Evolutionary conservation across 148 eudicot genomes (phyloP).

Genomic region (Chenopodium suecicum): DNA sequence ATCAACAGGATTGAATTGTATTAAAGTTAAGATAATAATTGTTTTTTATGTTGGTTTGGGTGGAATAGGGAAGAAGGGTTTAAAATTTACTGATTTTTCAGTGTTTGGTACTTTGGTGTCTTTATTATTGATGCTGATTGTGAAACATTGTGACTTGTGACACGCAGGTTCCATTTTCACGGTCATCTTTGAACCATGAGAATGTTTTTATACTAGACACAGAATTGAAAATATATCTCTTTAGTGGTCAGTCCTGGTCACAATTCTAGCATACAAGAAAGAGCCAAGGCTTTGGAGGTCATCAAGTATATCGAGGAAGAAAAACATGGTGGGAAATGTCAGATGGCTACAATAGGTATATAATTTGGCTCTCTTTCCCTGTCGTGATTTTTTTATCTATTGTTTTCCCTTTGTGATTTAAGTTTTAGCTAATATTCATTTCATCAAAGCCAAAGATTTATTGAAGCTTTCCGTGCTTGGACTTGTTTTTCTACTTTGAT

Average conservation of each 20-base stretch:
- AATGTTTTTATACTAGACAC: constrained; percentile 75
- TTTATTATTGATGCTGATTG: not conserved
- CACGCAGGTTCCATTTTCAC: constrained; percentile 63
- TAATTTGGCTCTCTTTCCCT: not conserved
- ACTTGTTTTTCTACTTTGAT: not conserved
- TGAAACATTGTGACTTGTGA: constrained; percentile 4
- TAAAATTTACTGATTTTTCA: not conserved
- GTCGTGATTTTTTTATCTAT: not conserved
- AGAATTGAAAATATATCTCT: constrained; percentile 65
- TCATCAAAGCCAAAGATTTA: not conserved
- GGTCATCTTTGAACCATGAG: constrained; percentile 73
- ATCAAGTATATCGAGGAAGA: constrained; percentile 77
- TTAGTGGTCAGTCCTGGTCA: constrained; percentile 77
- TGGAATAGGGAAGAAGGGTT: not conserved
- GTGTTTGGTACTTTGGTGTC: not conserved
- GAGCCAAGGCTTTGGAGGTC: constrained; percentile 85
- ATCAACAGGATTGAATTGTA: not conserved
- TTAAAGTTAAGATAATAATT: not conserved
- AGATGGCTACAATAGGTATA: constrained; percentile 62
- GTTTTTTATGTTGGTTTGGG: not conserved
- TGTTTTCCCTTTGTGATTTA: not conserved
- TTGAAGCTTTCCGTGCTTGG: not conserved
- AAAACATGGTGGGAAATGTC: constrained; percentile 70
- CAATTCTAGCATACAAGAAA: constrained; percentile 67
- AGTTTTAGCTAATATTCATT: not conserved